Evolutionary conservation across 257 asterid genomes (phyloP), one percentile per base, ranked within the genome.

Genomic region (Misopates orontium): DNA sequence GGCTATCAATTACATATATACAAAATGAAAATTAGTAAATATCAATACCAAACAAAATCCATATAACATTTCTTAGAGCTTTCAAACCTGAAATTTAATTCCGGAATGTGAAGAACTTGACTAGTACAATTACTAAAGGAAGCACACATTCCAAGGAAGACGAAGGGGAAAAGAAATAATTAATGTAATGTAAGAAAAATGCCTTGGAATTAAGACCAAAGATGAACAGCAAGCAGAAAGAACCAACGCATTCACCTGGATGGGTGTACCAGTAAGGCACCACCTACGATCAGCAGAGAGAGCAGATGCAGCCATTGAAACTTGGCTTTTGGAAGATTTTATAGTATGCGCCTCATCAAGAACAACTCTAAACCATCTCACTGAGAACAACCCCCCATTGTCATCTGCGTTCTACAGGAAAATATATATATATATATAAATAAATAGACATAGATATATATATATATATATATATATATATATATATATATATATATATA

Each of bases 251-350:
- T 36, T 68, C 67, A 92, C 98, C 97, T 93, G 99, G 71, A 93
- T 90, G 67, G 99, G 99, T 28, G 99, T 93, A 56, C 99, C 99
- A 60, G 99, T 93, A 56, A 93, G 97, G 81, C 99, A 93, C 99
- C 96, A 93, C 63, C 99, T 81, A 71, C 90, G 74, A 74, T 87
- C 94, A 60, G 99, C 97, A 78, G 75, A 76, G 70, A 93, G 88
- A 52, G 91, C 90, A 73, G 91, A 83, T 24, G 94, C 97, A 63
- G 99, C 99, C 73, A 80, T 68, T 71, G 99, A 93, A 69, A 87
- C 66, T 80, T 81, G 99, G 82, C 99, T 93, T 83, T 93, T 93
- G 36, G 95, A 81, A 72, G 97, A 90, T 78, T 93, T 93, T 64
- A 93, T 93, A 53, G 99, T 90, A 76, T 93, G 99, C 25, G 97